Evolutionary conservation across 2,329 filamentous ascomycete species (phyloP).

Genomic region (Alternaria atra): DNA sequence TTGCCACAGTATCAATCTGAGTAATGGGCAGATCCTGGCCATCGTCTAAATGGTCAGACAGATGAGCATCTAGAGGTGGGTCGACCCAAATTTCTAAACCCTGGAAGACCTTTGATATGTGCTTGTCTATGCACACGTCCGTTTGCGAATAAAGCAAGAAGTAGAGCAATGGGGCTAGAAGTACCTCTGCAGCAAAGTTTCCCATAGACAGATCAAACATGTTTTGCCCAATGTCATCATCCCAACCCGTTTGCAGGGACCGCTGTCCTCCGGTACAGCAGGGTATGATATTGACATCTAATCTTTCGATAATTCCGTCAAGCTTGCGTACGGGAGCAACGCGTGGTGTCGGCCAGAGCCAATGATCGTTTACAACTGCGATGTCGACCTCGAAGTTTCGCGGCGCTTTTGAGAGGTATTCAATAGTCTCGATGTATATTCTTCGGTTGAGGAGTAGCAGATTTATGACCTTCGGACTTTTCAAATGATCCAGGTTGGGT

Average conservation of each 20-base stretch:
- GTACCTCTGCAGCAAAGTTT: not conserved
- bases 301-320: conserved; percentile 2
- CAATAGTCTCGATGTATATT: not conserved
- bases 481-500: not conserved
- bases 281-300: conserved; percentile 1
- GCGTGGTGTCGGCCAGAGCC: conserved; percentile 7
- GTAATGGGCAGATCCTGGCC: not conserved
- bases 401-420: conserved; percentile 2
- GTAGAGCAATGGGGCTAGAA: not conserved
- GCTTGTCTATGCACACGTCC: not conserved
- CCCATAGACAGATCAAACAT: not conserved
- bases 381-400: conserved; percentile 5
- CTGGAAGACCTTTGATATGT: not conserved
- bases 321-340: not conserved
- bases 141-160: not conserved
- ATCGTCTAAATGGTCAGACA: not conserved
- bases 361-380: conserved; percentile 1
- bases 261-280: not conserved
- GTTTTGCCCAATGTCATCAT: not conserved
- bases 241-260: not conserved
- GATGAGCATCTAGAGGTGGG: not conserved
- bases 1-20: not conserved
- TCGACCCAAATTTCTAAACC: conserved; percentile 8
- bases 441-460: not conserved
- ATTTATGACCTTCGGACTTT: not conserved